Conservation (phyloP, 2,329 filamentous ascomycete species). For the Blastomyces silverae region DNA sequence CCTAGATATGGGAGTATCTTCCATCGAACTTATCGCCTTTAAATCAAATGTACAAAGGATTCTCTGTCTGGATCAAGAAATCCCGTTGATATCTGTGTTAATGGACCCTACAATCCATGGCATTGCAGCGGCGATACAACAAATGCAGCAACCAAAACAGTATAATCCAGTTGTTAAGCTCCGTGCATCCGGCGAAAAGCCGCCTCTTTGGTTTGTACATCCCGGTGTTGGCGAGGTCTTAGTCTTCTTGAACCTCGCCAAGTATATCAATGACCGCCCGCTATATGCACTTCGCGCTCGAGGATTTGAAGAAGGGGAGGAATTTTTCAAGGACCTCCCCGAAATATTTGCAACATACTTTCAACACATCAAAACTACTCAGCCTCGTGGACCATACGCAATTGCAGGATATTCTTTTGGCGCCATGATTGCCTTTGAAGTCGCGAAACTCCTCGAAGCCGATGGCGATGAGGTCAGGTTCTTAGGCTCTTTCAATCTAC, state of each 20-base stretch:
- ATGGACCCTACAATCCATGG: constrained; percentile 29
- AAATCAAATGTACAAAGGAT: constrained; percentile 32
- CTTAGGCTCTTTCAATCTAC: constrained; percentile 42
- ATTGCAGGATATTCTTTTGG: constrained; percentile 50
- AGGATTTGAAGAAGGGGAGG: constrained; percentile 40
- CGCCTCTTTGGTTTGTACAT: constrained; percentile 34
- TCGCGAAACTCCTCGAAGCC: constrained; percentile 42
- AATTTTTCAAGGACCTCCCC: constrained; percentile 33
- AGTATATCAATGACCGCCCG: constrained; percentile 37
- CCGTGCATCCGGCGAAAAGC: constrained; percentile 24
- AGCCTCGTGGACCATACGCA: constrained; percentile 48
- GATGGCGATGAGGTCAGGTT: constrained; percentile 34
- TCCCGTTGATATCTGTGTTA: constrained; percentile 37
- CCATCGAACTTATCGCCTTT: constrained; percentile 40
- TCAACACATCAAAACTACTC: constrained; percentile 36
- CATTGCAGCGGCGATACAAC: constrained; percentile 27
- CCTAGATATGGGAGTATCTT: constrained; percentile 35
- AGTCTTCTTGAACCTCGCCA: constrained; percentile 33
- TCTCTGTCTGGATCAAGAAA: constrained; percentile 28
- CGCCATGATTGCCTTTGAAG: constrained; percentile 47
- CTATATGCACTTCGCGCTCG: constrained; percentile 45
- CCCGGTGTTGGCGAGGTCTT: constrained; percentile 38
- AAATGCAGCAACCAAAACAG: constrained; percentile 15
- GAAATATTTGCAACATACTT: constrained; percentile 42
- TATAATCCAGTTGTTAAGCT: constrained; percentile 34